Base-by-base conservation (phyloP, 2,329 filamentous ascomycete genomes). In the Claviceps quebecensis region DNA sequence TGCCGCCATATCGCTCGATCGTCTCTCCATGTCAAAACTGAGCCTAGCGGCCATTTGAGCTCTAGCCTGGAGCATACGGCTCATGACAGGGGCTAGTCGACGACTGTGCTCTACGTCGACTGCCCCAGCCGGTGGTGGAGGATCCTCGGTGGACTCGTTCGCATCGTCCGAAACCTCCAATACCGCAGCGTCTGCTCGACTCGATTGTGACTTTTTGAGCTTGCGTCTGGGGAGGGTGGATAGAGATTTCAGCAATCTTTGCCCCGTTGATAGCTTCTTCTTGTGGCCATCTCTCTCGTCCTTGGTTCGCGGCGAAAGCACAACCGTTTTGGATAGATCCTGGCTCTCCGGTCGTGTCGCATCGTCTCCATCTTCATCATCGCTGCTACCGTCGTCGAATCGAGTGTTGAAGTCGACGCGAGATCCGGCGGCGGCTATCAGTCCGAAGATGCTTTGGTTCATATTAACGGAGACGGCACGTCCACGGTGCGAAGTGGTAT, bases 391-490 rank as follows among this genome's bases (percentile, higher is more conserved):
- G 48, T 71, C 84, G 61, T 89, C 85, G 65, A 93, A 91, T 39
- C 86, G 80, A 53, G 86, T 78, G 65, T 87, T 83, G 62, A 94
- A 89, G 67, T 94, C 85, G 49, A 86, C 83, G 53, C 81, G 81
- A 34, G 87, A 90, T 6, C 89, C 87, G 39, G 88, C 88, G 16
- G 88, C 87, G 6, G 90, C 87, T 58, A 97, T 90, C 69, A 97
- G 80, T 50, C 88, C 89, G 65, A 96, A 95, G 51, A 97, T 83
- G 57, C 87, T 94, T 72, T 95, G 90, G 67, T 95, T 93, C 82
- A 95, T 87, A 61, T 89, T 87, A 68, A 80, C 72, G 53, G 77
- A 75, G 64, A 77, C 72, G 56, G 73, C 70, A 14, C 70, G 67
- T 39, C 68, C 69, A 52, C 72, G 70, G 8, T 60, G 64, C 2